Evolutionary conservation across 441 rosid species (phyloP).

Genomic region (Aquilaria agallochum): DNA sequence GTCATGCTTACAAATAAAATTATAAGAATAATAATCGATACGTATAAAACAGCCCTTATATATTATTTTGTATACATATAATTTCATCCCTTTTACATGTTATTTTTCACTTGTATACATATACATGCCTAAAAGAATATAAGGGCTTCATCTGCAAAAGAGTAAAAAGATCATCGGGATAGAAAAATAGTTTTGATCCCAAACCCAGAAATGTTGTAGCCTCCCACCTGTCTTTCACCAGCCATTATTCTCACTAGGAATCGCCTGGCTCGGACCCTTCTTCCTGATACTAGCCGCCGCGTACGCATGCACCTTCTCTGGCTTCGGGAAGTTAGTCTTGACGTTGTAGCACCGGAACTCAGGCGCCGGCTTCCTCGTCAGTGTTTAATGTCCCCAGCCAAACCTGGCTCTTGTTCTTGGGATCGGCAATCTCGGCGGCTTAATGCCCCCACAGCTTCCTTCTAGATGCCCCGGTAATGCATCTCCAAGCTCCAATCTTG

Average conservation of each 20-base stretch:
- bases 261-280: conserved; percentile 9
- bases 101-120: no score
- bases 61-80: no score
- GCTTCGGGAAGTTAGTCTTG: conserved; percentile 40
- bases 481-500: conserved; percentile 16
- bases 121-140: no score
- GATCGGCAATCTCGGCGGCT: conserved; percentile 60
- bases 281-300: neutral
- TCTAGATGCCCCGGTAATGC: conserved; percentile 51
- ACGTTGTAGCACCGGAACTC: conserved; percentile 54
- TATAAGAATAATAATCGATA: no score
- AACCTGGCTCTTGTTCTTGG: conserved; percentile 44
- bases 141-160: no score
- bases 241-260: conserved; percentile 31
- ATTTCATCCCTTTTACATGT: no score
- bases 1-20: no score
- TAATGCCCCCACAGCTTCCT: conserved; percentile 48
- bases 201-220: no score
- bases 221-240: conserved; percentile 22
- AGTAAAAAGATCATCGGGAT: no score
- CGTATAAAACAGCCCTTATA: no score
- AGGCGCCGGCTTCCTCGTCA: conserved; percentile 55
- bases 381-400: conserved; percentile 61
- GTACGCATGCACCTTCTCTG: conserved; percentile 7
- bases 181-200: no score